Base-by-base conservation (phyloP, 2,329 filamentous ascomycete species). In the Fusarium anguioides region DNA sequence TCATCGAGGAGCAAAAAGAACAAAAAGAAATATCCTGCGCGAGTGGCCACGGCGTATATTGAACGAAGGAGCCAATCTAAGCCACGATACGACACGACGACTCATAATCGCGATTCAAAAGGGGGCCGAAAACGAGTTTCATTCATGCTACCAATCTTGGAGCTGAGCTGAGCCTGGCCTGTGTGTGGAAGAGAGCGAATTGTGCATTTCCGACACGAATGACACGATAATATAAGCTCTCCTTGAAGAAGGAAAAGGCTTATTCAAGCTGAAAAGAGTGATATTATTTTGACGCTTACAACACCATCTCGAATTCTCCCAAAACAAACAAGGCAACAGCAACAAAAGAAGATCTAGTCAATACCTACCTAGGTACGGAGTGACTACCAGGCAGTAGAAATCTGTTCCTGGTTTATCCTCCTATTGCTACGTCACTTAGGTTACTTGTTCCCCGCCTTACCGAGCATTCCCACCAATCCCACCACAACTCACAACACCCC, bases 341-440 rank as follows among this genome's bases (percentile, higher is more conserved):
- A 31, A 17, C 29, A 31, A 31, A 10, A 31, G 9, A 31, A 31
- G 6, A 17, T 17, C 29, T 5, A 12, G 27, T 8, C 26, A 27
- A 12, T 14, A 29, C 27, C 27, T 31, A 31, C 12, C 29, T 31
- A 31, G 24, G 24, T 26, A 26, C n/a, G n/a, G n/a, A n/a, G n/a
- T n/a, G n/a, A n/a, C n/a, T n/a, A n/a, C 20, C 12, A 26, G 20
- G 46, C 39, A 37, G 23, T 27, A 26, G 18, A 40, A 36, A 41
- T 51, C 42, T 48, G 61, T 46, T 44, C 57, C 45, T 51, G 49
- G 42, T 17, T 55, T 37, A 33, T 21, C 26, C 41, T 40, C 18
- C 37, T 39, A 41, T 46, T 42, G 41, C 53, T 68, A 68, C 64
- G 64, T 68, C 64, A 68, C 64, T 57, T n/a, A n/a, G n/a, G n/a